Evolutionary conservation across 2,329 filamentous ascomycete species (phyloP), one percentile per base, ranked within the genome.

Genomic region (Trichoderma sp.): DNA sequence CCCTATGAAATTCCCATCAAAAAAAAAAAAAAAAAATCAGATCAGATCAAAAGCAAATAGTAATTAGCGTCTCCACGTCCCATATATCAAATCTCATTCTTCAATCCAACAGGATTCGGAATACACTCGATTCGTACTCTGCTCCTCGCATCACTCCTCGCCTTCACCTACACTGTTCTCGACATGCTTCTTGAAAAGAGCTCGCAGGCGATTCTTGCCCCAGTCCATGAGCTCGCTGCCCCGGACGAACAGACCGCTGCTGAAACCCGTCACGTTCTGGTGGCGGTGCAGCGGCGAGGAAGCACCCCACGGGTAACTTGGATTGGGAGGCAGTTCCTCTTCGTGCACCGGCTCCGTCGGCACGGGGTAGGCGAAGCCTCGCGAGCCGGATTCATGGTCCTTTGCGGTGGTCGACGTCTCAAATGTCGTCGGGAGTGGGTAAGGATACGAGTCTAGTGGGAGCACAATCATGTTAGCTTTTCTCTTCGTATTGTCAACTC

Each of bases 271-370:
- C 57, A 74, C 71, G 63, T 76, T 76, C 34, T 75, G 74, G 59
- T 79, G 77, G 5, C 78, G 77, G 68, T 80, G 78, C 37, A 77
- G 67, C 1, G 78, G 78, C 42, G 74, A 78, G 69, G 75, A 73
- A 34, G 75, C 76, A 12, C 77, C 78, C 78, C 78, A 80, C 2
- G 79, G 78, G 29, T 73, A 79, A 67, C 78, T 76, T 17, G 76
- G 73, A 34, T 77, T 76, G 2, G 72, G 70, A 6, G 77, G 75
- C 35, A 78, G 67, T 9, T 68, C 53, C 22, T 70, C 68, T 15
- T 69, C 25, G n/a, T 48, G 34, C 2, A 67, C 67, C 39, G 60
- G 69, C 45, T 63, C 70, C 2, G 72, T 74, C 39, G 73, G 72
- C 15, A 67, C 64, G 32, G 74, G 72, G 69, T 68, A 63, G 37